A percentile compares a stretch with the other conserved stretches of the same genome.
Conservation (phyloP, 73 alveolate genomes). For the Paraurostyla sp. region DNA sequence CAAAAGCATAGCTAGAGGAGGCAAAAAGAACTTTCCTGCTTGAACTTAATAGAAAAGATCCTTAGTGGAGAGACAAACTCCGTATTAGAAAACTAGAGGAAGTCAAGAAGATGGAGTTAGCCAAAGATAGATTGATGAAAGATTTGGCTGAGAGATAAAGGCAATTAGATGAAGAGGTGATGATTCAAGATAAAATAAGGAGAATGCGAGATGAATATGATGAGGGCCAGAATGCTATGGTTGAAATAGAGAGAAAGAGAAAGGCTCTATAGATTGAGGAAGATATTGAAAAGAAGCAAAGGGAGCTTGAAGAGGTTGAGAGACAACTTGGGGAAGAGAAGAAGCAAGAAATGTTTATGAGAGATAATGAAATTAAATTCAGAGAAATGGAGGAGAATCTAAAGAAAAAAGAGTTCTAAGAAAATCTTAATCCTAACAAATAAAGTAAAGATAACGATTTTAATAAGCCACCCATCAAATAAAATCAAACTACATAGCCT, state of each 20-base stretch:
- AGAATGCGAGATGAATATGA: conserved; percentile 55
- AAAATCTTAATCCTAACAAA: neutral
- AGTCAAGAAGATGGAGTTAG: conserved; percentile 44
- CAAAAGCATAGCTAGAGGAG: conserved; percentile 4
- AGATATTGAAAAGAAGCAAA: conserved; percentile 7
- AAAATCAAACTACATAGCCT: neutral
- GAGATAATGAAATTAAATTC: neutral
- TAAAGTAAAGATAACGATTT: neutral
- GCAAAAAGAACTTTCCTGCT: conserved; percentile 43
- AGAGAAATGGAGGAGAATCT: neutral
- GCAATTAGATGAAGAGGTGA: conserved; percentile 10
- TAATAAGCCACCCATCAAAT: neutral
- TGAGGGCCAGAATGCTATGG: neutral
- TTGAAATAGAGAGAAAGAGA: neutral
- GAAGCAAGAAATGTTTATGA: neutral
- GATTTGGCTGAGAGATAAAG: conserved; percentile 27
- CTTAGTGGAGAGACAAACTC: conserved; percentile 49
- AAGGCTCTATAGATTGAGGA: neutral
- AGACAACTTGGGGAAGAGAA: conserved; percentile 7
- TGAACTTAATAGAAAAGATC: conserved; percentile 38
- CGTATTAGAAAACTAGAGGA: conserved; percentile 45
- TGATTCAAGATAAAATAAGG: neutral
- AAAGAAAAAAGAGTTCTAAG: neutral
- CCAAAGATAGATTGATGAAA: conserved; percentile 12
- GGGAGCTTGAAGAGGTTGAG: conserved; percentile 28